phyloP scores from a whole-genome alignment of 805 yeast genomes.

The Monosporozyma solicola region DNA sequence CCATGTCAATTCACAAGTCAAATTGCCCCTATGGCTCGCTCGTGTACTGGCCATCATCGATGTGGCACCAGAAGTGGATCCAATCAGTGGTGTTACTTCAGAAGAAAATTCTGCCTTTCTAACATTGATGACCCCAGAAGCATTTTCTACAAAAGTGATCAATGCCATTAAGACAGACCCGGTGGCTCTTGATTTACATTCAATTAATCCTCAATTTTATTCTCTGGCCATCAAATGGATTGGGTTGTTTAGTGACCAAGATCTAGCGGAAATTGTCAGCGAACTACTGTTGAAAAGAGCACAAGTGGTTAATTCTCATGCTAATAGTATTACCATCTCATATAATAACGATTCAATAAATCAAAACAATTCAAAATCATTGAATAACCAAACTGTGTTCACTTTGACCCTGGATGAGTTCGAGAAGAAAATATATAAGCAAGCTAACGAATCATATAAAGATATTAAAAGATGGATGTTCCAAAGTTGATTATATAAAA shows the following conservation, averaged over 20 bases:
- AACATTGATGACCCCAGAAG: slow-evolving; percentile 62
- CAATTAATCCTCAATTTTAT: slow-evolving; percentile 59
- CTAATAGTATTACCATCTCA: slow-evolving; percentile 26
- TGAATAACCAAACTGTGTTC: slow-evolving; percentile 28
- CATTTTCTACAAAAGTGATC: slow-evolving; percentile 52
- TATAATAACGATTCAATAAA: not conserved
- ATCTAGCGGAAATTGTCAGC: slow-evolving; percentile 42
- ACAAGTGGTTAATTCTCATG: slow-evolving; percentile 62
- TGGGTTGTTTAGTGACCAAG: slow-evolving; percentile 55
- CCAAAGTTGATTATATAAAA: not conserved
- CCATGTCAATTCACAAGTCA: slow-evolving; percentile 51
- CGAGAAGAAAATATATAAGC: slow-evolving; percentile 53
- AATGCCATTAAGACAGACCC: slow-evolving; percentile 80
- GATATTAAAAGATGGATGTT: slow-evolving; percentile 36
- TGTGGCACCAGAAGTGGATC: slow-evolving; percentile 20
- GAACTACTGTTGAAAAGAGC: slow-evolving; percentile 57
- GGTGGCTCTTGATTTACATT: slow-evolving; percentile 53
- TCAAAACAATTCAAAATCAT: slow-evolving; percentile 4
- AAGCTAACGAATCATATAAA: slow-evolving; percentile 42
- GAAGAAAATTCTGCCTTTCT: slow-evolving; percentile 43
- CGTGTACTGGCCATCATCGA: slow-evolving; percentile 53
- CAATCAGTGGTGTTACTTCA: not conserved
- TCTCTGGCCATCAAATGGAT: slow-evolving; percentile 72
- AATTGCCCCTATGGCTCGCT: slow-evolving; percentile 86
- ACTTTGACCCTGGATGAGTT: slow-evolving; percentile 64